Percentiles rank a stretch among this genome's conserved stretches.
Evolutionary conservation across 768 basidiomycete species (phyloP).

Genomic region (Tremella mesenterica): DNA sequence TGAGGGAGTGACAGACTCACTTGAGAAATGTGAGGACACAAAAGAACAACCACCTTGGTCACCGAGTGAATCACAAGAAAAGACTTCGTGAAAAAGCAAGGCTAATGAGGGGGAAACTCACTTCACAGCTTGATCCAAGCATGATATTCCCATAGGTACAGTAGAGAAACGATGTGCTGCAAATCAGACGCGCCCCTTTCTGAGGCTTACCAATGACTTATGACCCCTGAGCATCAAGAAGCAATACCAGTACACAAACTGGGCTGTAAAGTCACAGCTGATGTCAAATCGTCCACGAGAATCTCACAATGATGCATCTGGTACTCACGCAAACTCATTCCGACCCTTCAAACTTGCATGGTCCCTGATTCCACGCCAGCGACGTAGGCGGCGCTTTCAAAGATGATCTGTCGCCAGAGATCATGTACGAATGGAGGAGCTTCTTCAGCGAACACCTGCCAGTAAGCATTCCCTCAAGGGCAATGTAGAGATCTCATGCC

Average conservation of each 20-base stretch:
- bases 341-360: constrained; percentile 54
- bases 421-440: constrained; percentile 65
- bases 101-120: too few species aligned
- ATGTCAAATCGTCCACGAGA: neutral
- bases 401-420: constrained; percentile 86
- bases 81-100: too few species aligned
- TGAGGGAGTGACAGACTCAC: too few species aligned
- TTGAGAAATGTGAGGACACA: too few species aligned
- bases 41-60: too few species aligned
- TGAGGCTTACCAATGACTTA: neutral
- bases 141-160: too few species aligned
- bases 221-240: too few species aligned
- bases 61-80: too few species aligned
- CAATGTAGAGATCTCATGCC: neutral
- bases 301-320: neutral
- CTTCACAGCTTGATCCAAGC: too few species aligned
- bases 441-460: constrained; percentile 84
- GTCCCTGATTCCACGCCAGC: constrained; percentile 80
- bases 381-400: constrained; percentile 87
- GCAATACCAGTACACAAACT: too few species aligned
- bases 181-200: neutral
- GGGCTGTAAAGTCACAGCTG: neutral
- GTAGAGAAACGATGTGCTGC: neutral
- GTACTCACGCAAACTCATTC: neutral
- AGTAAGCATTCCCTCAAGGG: neutral